Conservation (phyloP, 805 yeast genomes). For the Suhomyces vadensis region DNA sequence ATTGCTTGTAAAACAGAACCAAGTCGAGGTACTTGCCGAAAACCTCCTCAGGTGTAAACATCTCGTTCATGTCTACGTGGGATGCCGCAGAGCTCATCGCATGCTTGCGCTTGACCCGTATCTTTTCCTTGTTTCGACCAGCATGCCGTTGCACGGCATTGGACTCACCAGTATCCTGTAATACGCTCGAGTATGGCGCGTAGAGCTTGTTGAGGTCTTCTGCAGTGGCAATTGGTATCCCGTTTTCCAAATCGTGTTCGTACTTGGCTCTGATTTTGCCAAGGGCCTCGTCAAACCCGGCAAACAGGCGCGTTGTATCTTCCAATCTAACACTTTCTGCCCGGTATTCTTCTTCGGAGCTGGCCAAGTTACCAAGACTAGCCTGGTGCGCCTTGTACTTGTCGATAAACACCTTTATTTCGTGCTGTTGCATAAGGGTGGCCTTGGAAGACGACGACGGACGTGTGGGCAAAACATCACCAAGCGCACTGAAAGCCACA, state of each 20-base stretch:
- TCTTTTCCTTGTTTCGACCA: conserved; percentile 11
- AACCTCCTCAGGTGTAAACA: conserved; percentile 61
- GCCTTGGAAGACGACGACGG: conserved; percentile 7
- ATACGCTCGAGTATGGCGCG: conserved; percentile 27
- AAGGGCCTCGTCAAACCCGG: conserved; percentile 40
- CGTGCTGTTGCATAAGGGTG: conserved; percentile 59
- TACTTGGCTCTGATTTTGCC: conserved; percentile 24
- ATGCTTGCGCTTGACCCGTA: conserved; percentile 31
- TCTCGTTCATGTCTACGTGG: conserved; percentile 46
- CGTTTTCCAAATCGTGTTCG: background rate
- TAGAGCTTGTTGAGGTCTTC: conserved; percentile 14
- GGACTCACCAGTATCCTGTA: conserved; percentile 8
- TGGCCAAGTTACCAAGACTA: too few species aligned
- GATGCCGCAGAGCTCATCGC: conserved; percentile 53
- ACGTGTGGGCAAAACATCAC: conserved; percentile 24
- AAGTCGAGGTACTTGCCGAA: conserved; percentile 69
- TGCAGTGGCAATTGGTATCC: conserved; percentile 18
- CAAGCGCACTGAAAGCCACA: background rate
- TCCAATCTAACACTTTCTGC: conserved; percentile 16
- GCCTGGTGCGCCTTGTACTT: conserved; percentile 34
- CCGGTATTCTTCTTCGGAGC: too few species aligned
- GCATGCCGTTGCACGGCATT: conserved; percentile 13
- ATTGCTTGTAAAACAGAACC: conserved; percentile 48
- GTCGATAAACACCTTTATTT: conserved; percentile 52
- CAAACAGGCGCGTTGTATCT: conserved; percentile 26